Conservation (phyloP, 352 stramenopile species). For the Aphanomyces invadans region DNA sequence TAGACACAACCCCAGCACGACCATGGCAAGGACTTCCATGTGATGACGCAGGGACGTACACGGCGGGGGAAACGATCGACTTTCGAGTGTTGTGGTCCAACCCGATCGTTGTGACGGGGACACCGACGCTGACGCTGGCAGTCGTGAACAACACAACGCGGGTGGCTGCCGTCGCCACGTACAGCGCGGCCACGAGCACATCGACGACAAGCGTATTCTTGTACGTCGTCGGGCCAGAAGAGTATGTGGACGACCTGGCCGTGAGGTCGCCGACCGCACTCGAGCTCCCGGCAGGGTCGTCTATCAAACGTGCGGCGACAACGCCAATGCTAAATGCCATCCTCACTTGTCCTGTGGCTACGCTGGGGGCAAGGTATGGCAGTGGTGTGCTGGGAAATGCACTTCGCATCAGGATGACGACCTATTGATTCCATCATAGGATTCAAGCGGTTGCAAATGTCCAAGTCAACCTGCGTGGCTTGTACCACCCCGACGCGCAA, state of each 20-base stretch:
- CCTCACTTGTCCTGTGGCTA: constrained; percentile 24
- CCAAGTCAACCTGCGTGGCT: constrained; percentile 40
- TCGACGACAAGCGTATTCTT: constrained; percentile 39
- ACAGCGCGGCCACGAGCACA: constrained; percentile 37
- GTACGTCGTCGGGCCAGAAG: constrained; percentile 30
- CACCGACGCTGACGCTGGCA: constrained; percentile 26
- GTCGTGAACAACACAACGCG: constrained; percentile 35
- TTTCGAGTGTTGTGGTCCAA: constrained; percentile 53
- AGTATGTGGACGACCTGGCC: not conserved
- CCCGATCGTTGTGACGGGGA: constrained; percentile 36
- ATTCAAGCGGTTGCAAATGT: constrained; percentile 26
- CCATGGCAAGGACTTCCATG: no score
- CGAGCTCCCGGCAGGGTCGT: constrained; percentile 34
- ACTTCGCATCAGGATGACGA: not conserved
- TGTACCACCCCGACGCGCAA: constrained; percentile 58
- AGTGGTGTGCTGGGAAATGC: not conserved
- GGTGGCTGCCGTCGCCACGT: constrained; percentile 34
- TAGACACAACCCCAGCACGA: not conserved
- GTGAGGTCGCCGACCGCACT: constrained; percentile 45
- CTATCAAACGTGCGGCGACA: constrained; percentile 37
- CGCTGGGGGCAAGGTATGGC: not conserved
- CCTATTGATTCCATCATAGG: no score
- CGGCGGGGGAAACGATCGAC: constrained; percentile 53
- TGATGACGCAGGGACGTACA: constrained; percentile 46
- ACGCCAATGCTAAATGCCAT: constrained; percentile 36